These are phyloP conservation scores for Boehmeria nivea DNA, from an alignment of 306 rosid genomes.

Conservation along the genomic window DNA sequence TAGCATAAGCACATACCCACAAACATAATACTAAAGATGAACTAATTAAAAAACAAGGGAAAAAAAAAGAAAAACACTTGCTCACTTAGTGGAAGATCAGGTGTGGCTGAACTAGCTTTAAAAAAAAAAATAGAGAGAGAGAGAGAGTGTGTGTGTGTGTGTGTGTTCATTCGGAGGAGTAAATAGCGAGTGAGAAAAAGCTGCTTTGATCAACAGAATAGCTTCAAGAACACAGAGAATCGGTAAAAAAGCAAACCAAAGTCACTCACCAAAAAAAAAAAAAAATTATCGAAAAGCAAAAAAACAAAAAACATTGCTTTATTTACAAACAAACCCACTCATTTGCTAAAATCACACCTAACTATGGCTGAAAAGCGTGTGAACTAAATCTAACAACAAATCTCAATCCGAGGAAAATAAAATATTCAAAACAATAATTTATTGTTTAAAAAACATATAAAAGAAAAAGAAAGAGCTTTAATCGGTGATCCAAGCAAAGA, in stretches of 20 bases:
- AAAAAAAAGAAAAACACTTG: not conserved
- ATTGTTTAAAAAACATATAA: not conserved
- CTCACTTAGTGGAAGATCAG: constrained; percentile 4
- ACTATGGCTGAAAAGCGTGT: not conserved
- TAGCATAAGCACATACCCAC: no score
- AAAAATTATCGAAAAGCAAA: not conserved
- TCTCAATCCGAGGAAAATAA: constrained; percentile 10
- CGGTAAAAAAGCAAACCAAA: not conserved
- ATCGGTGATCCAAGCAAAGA: constrained; percentile 48
- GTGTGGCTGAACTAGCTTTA: constrained; percentile 11
- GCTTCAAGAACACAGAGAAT: constrained; percentile 16
- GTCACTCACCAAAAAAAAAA: not conserved
- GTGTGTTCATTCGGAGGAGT: no score
- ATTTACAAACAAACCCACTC: not conserved
- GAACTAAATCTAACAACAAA: constrained; percentile 1
- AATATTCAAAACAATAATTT: constrained; percentile 18
- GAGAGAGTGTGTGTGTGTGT: not conserved
- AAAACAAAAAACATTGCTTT: constrained; percentile 14
- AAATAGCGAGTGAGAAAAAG: constrained; percentile 10
- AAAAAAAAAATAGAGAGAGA: not conserved
- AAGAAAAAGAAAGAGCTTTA: constrained; percentile 30
- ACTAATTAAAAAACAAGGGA: not conserved
- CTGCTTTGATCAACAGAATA: constrained; percentile 13
- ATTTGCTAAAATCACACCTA: not conserved
- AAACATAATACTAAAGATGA: no score